Percentiles rank a stretch among this genome's conserved stretches.
Conservation (phyloP, 192 early-diverging fungal genomes). For the Phlyctochytrium bullatum region DNA sequence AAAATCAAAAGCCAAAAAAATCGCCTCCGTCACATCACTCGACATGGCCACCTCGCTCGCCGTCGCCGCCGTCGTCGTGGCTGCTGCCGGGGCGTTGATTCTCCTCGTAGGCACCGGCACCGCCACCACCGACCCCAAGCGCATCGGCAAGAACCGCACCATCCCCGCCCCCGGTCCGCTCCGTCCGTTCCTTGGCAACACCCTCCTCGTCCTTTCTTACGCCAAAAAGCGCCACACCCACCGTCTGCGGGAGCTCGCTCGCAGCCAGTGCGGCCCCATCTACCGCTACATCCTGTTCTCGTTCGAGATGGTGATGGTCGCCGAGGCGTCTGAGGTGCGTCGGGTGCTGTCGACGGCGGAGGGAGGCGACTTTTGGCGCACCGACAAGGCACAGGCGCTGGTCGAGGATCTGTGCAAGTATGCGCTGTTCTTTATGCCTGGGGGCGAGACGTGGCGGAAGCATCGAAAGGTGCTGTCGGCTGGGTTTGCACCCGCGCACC, state of each 20-base stretch:
- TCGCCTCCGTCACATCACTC: too few relatives aligned
- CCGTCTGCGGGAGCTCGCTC: background rate
- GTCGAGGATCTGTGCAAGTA: background rate
- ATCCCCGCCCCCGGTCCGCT: too few relatives aligned
- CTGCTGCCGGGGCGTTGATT: too few relatives aligned
- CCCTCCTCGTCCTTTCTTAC: background rate
- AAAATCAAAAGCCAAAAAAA: too few relatives aligned
- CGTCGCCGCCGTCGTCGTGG: too few relatives aligned
- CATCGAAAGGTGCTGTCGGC: constrained; percentile 53
- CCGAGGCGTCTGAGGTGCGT: background rate
- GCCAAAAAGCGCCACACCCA: background rate
- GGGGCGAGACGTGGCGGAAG: constrained; percentile 43
- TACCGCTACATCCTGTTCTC: background rate
- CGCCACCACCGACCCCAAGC: too few relatives aligned
- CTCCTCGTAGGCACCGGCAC: too few relatives aligned
- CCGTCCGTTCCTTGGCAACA: too few relatives aligned
- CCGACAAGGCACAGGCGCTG: background rate
- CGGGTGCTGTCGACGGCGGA: background rate
- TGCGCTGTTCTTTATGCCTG: constrained; percentile 36
- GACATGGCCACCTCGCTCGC: too few relatives aligned
- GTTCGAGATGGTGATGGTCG: background rate
- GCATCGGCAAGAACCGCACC: too few relatives aligned
- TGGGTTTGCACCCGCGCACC: constrained; percentile 47
- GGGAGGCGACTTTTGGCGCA: background rate
- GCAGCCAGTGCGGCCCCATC: background rate